Conservation (phyloP, 345 rosid species). For the Carallia pectinifolia region DNA sequence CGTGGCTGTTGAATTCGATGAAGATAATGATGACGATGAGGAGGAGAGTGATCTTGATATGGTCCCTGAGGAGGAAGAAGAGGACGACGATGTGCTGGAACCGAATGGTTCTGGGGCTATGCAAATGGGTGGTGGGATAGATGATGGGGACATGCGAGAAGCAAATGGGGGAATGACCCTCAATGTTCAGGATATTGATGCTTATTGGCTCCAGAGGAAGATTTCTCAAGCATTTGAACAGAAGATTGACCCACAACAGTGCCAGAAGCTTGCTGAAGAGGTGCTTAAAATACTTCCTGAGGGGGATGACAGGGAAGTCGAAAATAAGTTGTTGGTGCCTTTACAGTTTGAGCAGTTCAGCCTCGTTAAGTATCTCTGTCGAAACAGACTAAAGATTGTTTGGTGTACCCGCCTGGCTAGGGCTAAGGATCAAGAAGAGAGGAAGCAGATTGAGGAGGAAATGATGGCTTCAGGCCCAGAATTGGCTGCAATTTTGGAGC, state of each 20-base stretch:
- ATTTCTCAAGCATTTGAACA: slow-evolving; percentile 85
- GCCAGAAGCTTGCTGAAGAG: slow-evolving; percentile 91
- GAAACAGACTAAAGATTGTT: slow-evolving; percentile 74
- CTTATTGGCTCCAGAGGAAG: slow-evolving; percentile 96
- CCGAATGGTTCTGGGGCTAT: slow-evolving; percentile 56
- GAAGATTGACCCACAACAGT: slow-evolving; percentile 82
- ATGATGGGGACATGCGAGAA: slow-evolving; percentile 65
- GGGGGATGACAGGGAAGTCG: slow-evolving; percentile 85
- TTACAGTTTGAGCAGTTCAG: slow-evolving; percentile 65
- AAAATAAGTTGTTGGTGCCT: slow-evolving; percentile 57
- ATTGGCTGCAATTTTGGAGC: slow-evolving; percentile 75
- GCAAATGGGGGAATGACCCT: slow-evolving; percentile 66
- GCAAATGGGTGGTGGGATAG: slow-evolving; percentile 82
- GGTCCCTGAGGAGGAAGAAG: slow-evolving; percentile 81
- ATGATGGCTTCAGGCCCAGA: slow-evolving; percentile 70
- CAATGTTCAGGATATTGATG: slow-evolving; percentile 93
- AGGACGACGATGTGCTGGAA: slow-evolving; percentile 62
- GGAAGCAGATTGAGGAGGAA: slow-evolving; percentile 76
- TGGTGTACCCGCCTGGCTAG: slow-evolving; percentile 98
- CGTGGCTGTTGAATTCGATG: slow-evolving; percentile 86
- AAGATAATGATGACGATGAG: slow-evolving; percentile 81
- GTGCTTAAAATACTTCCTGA: slow-evolving; percentile 80
- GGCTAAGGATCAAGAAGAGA: slow-evolving; percentile 83
- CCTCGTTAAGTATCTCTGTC: slow-evolving; percentile 63
- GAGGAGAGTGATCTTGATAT: slow-evolving; percentile 89